Conservation (phyloP, 805 yeast species). For the Candida sithepensis region DNA sequence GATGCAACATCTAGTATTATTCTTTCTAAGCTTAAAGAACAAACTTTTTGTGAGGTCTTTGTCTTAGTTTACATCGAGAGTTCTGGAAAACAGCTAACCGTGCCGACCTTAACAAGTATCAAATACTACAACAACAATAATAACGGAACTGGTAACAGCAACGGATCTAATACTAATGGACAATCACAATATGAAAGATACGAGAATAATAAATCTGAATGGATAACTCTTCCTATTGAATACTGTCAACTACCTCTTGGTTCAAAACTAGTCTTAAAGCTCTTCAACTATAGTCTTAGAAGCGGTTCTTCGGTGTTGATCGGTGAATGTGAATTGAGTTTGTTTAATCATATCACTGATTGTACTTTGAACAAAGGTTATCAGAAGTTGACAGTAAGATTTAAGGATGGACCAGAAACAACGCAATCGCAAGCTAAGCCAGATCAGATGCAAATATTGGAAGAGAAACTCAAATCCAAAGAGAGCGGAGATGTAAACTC, state of each 20-base stretch:
- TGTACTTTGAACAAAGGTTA: slow-evolving; percentile 68
- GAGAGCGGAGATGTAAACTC: slow-evolving; percentile 63
- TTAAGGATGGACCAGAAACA: slow-evolving; percentile 6
- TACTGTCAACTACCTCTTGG: slow-evolving; percentile 68
- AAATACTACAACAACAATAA: slow-evolving; percentile 11
- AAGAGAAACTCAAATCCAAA: slow-evolving; percentile 52
- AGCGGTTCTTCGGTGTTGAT: slow-evolving; percentile 46
- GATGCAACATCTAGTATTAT: slow-evolving; percentile 14
- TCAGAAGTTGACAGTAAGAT: slow-evolving; percentile 47
- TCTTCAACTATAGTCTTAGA: slow-evolving; percentile 63
- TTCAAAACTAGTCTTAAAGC: slow-evolving; percentile 53
- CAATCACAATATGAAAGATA: not conserved
- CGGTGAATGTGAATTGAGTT: slow-evolving; percentile 54
- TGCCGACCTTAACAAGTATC: slow-evolving; percentile 18
- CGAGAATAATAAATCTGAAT: slow-evolving; percentile 38
- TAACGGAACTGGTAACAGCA: not conserved
- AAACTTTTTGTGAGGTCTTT: slow-evolving; percentile 12
- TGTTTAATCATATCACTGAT: slow-evolving; percentile 47
- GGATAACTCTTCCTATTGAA: slow-evolving; percentile 69
- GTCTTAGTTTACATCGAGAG: slow-evolving; percentile 14
- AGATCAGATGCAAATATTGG: slow-evolving; percentile 43
- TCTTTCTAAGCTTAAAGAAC: slow-evolving; percentile 13
- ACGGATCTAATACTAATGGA: not conserved
- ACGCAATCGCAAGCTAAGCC: slow-evolving; percentile 13
- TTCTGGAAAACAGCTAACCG: slow-evolving; percentile 21